Conservation (phyloP, 371 early-diverging fungal genomes). For the Smittium culicis region DNA sequence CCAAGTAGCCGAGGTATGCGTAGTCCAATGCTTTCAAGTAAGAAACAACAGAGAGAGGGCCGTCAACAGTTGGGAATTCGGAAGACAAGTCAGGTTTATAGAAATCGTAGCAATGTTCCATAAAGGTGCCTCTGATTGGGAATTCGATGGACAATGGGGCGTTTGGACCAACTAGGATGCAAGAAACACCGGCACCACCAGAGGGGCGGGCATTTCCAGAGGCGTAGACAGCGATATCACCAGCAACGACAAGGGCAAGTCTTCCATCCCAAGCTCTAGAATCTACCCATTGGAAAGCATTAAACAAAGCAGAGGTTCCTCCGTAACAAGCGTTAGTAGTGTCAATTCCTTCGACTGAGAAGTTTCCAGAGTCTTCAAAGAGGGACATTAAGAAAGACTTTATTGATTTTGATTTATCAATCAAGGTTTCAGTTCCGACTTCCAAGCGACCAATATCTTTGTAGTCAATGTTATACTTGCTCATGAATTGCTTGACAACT, state of each 20-base stretch:
- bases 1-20: conserved; percentile 70
- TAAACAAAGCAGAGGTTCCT: conserved; percentile 91
- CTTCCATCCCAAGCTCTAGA: conserved; percentile 87
- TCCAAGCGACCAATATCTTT: conserved; percentile 86
- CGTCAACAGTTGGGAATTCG: conserved; percentile 94
- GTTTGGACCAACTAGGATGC: conserved; percentile 85
- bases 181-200: conserved; percentile 90
- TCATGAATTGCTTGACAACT: conserved; percentile 71
- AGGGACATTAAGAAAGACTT: conserved; percentile 92
- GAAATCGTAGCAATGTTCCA: conserved; percentile 96
- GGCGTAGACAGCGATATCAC: conserved; percentile 94
- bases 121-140: conserved; percentile 77
- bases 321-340: conserved; percentile 98
- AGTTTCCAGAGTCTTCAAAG: conserved; percentile 79
- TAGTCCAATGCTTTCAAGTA: conserved; percentile 82
- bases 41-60: conserved; percentile 78
- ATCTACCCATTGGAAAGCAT: conserved; percentile 91
- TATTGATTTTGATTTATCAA: conserved; percentile 95
- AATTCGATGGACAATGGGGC: conserved; percentile 88
- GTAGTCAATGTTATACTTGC: conserved; percentile 74
- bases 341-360: conserved; percentile 88
- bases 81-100: conserved; percentile 93
- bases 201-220: conserved; percentile 85
- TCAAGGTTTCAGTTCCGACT: conserved; percentile 97
- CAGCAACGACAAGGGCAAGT: conserved; percentile 82